Evolutionary conservation across 345 rosid genomes (phyloP).

Genomic region (Anacardium occidentale): DNA sequence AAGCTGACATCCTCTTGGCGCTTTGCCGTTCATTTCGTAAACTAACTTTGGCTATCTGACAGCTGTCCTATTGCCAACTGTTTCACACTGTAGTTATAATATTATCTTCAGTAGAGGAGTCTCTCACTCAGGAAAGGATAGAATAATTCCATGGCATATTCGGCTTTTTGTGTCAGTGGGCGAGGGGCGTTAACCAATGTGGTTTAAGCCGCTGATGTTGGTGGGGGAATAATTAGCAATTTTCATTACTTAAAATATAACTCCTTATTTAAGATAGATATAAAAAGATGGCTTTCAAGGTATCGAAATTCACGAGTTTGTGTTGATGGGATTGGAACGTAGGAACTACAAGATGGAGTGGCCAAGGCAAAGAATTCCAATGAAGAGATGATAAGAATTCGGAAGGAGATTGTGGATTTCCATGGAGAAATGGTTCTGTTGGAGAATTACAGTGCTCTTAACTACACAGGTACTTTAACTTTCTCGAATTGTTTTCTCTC

Average conservation of each 20-base stretch:
- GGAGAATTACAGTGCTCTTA: conserved; percentile 94
- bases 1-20: background rate
- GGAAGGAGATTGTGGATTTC: conserved; percentile 84
- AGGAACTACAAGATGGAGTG: conserved; percentile 77
- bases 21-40: background rate
- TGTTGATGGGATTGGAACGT: conserved; percentile 19
- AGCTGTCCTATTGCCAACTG: background rate
- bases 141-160: conserved; percentile 7
- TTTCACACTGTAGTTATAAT: background rate
- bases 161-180: background rate
- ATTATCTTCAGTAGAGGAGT: background rate
- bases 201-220: background rate
- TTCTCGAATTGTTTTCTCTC: too few relatives aligned
- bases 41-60: background rate
- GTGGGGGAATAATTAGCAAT: too few relatives aligned
- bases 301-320: too few relatives aligned
- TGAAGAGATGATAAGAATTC: conserved; percentile 58
- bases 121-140: background rate
- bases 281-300: too few relatives aligned
- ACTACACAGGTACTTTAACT: conserved; percentile 67
- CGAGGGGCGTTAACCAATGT: too few relatives aligned
- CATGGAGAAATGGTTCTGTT: conserved; percentile 97
- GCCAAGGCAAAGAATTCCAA: conserved; percentile 54
- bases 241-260: too few relatives aligned
- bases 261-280: too few relatives aligned